phyloP scores from a whole-genome alignment of 768 basidiomycete genomes.

The Rhodocollybia butyracea region DNA sequence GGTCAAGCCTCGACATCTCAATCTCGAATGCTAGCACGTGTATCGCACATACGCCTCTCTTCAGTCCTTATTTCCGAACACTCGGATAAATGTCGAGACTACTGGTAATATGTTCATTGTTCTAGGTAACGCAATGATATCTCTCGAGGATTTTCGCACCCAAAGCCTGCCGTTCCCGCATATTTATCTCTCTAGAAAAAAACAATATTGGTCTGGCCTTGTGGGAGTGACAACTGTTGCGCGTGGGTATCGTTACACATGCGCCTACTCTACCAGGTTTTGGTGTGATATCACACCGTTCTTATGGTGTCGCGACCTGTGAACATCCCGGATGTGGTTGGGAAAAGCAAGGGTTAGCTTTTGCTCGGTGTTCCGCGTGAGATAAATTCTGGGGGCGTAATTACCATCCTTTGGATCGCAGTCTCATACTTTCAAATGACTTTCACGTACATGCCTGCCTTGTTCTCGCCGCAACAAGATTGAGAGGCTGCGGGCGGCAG shows the following conservation, averaged over 20 bases:
- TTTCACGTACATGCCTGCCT: too few species aligned
- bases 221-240: background rate
- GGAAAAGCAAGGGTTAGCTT: background rate
- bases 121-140: too few species aligned
- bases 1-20: too few species aligned
- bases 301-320: background rate
- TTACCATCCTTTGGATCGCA: too few species aligned
- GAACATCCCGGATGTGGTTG: background rate
- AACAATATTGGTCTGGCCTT: too few species aligned
- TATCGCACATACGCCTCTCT: background rate
- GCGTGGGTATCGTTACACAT: background rate
- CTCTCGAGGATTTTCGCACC: background rate
- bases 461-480: too few species aligned
- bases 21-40: background rate
- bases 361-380: too few species aligned
- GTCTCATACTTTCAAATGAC: too few species aligned
- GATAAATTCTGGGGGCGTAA: too few species aligned
- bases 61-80: background rate
- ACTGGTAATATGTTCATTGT: background rate
- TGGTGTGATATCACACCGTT: background rate
- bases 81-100: background rate
- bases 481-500: too few species aligned
- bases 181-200: too few species aligned
- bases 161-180: background rate
- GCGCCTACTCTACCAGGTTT: background rate